phyloP scores from a whole-genome alignment of 176 grass and related monocot genomes.

The Eleusine indica region DNA sequence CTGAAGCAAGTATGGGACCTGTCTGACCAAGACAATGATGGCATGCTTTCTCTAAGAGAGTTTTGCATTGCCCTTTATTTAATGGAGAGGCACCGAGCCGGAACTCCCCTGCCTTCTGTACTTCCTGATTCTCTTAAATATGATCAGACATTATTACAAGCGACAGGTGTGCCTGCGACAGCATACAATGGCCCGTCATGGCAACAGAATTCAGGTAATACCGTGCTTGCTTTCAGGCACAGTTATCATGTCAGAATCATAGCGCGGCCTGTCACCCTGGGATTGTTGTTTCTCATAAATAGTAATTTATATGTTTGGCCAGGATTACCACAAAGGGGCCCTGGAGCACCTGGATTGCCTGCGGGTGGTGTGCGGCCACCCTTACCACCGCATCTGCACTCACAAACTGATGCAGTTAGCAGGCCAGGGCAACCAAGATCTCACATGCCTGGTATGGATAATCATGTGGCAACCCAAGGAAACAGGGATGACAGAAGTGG shows the following conservation, averaged over 20 bases:
- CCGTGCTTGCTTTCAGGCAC: constrained; percentile 17
- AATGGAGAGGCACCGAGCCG: constrained; percentile 92
- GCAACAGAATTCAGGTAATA: constrained; percentile 78
- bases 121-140: constrained; percentile 84
- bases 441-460: constrained; percentile 65
- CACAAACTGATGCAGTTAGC: constrained; percentile 55
- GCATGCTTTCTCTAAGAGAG: constrained; percentile 98
- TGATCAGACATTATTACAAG: constrained; percentile 76
- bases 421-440: constrained; percentile 63
- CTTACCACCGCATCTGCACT: constrained; percentile 65
- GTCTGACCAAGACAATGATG: constrained; percentile 99
- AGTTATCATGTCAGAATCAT: constrained; percentile 21
- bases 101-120: constrained; percentile 65
- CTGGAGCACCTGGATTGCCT: constrained; percentile 55
- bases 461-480: constrained; percentile 49
- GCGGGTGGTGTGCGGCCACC: constrained; percentile 61
- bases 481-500: constrained; percentile 61
- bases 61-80: constrained; percentile 97
- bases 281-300: constrained; percentile 33
- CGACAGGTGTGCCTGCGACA: constrained; percentile 81
- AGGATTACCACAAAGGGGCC: constrained; percentile 62
- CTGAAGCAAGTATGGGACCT: constrained; percentile 99
- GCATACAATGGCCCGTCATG: constrained; percentile 72
- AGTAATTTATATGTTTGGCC: constrained; percentile 39
- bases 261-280: background rate